Evolutionary conservation across 129 eudicot species (phyloP).

Genomic region (Arctium lappa): DNA sequence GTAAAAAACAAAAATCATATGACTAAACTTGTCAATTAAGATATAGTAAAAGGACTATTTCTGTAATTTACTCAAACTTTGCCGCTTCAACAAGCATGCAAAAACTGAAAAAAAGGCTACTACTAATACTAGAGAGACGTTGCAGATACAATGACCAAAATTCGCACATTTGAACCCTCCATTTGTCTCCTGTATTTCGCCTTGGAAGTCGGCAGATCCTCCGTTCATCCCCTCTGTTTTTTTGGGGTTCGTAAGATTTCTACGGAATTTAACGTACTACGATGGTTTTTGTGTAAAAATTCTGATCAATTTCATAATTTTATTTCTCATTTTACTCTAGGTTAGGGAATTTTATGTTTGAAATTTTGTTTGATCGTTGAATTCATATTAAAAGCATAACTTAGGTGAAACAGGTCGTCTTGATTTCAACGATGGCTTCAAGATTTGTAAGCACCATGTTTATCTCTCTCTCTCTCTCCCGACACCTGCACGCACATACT

Average conservation of each 20-base stretch:
- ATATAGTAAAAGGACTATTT: not conserved
- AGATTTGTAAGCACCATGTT: slow-evolving; percentile 15
- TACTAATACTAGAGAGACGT: not conserved
- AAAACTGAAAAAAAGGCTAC: not conserved
- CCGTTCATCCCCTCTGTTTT: slow-evolving; percentile 2
- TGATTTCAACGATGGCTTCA: slow-evolving; percentile 25
- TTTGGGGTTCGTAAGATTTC: slow-evolving; percentile 2
- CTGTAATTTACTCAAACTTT: not conserved
- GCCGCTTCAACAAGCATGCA: not conserved
- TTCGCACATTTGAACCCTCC: slow-evolving; percentile 17
- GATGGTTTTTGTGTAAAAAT: not conserved
- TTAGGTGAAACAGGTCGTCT: slow-evolving; percentile 7
- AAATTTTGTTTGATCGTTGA: not conserved
- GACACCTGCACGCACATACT: not conserved
- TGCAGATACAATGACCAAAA: not conserved
- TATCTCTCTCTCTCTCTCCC: not conserved
- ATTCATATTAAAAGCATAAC: not conserved
- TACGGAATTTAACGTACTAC: not conserved
- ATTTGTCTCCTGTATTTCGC: slow-evolving; percentile 7
- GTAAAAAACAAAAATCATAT: not conserved
- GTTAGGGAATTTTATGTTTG: not conserved
- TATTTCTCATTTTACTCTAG: not conserved
- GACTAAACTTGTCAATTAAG: not conserved
- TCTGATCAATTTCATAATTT: slow-evolving; percentile 6
- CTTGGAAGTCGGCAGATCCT: slow-evolving; percentile 17